Conservation (phyloP, 805 yeast genomes). For the Ogataea sp. region DNA sequence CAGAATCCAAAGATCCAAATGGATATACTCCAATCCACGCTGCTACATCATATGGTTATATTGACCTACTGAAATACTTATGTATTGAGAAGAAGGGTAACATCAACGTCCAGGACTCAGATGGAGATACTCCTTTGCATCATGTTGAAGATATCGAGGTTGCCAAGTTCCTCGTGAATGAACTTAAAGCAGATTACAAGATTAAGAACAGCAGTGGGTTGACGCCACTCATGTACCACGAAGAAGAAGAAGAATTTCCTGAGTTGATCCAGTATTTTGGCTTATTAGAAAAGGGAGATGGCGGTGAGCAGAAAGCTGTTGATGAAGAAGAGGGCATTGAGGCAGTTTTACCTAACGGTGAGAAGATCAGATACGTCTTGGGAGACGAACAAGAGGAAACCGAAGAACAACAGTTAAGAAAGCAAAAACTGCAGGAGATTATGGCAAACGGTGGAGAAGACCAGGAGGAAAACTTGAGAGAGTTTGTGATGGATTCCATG, state of each 20-base stretch:
- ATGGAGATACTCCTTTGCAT: conserved; percentile 94
- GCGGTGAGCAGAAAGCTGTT: conserved; percentile 20
- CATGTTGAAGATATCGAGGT: conserved; percentile 67
- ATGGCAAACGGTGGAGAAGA: conserved; percentile 53
- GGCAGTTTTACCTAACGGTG: conserved; percentile 23
- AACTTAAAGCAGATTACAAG: conserved; percentile 57
- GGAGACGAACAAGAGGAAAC: conserved; percentile 35
- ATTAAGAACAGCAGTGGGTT: conserved; percentile 64
- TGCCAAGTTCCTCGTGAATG: conserved; percentile 62
- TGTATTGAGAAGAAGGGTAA: conserved; percentile 57
- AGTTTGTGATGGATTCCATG: conserved; percentile 58
- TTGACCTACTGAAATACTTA: conserved; percentile 53
- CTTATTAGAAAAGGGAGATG: conserved; percentile 22
- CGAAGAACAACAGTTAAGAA: conserved; percentile 45
- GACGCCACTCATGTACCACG: conserved; percentile 65
- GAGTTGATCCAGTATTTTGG: conserved; percentile 63
- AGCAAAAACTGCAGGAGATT: conserved; percentile 60
- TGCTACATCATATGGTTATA: conserved; percentile 88
- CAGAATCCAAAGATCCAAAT: conserved; percentile 78
- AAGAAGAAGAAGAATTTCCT: conserved; percentile 81
- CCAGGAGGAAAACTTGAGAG: conserved; percentile 70
- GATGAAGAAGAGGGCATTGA: conserved; percentile 6
- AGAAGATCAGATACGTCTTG: conserved; percentile 50
- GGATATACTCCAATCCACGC: conserved; percentile 98
- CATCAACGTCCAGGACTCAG: conserved; percentile 72